Percentiles rank a stretch among this genome's conserved stretches.
These are phyloP conservation scores for Pichia scutulata DNA, from an alignment of 805 yeast genomes.

Conservation along the genomic window DNA sequence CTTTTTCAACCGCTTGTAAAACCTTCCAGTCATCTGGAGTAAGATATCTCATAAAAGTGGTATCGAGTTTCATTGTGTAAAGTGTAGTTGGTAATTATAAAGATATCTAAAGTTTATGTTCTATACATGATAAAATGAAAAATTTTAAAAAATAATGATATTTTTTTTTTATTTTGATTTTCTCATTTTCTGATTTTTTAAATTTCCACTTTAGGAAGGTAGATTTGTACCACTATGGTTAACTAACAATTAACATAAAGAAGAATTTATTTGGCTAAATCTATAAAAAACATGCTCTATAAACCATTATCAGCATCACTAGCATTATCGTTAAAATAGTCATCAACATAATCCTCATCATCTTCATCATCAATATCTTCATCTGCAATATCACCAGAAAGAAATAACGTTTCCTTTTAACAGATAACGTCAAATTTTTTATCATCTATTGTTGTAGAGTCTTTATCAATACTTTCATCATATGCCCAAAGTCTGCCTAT, in stretches of 20 bases:
- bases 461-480: constrained; percentile 21
- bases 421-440: constrained; percentile 15
- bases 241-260: too few species aligned
- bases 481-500: constrained; percentile 33
- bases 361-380: constrained; percentile 22
- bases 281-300: too few species aligned
- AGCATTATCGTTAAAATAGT: not conserved
- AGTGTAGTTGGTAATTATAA: too few species aligned
- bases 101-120: not conserved
- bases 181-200: too few species aligned
- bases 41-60: constrained; percentile 87
- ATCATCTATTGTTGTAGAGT: constrained; percentile 8
- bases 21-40: constrained; percentile 87
- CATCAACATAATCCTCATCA: constrained; percentile 16
- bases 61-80: constrained; percentile 75
- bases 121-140: not conserved
- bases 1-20: constrained; percentile 81
- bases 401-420: constrained; percentile 20
- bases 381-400: constrained; percentile 16
- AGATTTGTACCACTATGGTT: not conserved
- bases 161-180: too few species aligned
- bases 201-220: not conserved
- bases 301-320: constrained; percentile 4
- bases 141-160: not conserved
- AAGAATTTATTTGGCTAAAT: too few species aligned